phyloP scores from a whole-genome alignment of 371 early-diverging fungal genomes.

The Amoeboaphelidium protococcarum region DNA sequence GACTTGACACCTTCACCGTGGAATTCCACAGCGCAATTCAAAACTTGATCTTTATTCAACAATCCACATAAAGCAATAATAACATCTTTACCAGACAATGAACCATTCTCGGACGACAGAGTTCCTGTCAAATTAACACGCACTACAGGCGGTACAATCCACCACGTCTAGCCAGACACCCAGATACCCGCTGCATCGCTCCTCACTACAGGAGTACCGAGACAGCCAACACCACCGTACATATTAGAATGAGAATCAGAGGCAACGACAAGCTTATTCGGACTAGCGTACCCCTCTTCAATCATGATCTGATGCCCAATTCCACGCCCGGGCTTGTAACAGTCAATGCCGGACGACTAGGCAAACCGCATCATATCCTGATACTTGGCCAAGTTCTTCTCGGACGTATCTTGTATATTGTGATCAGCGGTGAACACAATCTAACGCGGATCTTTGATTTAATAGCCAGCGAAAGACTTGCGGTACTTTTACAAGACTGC shows the following conservation, averaged over 20 bases:
- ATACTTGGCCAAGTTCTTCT: constrained; percentile 66
- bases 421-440: constrained; percentile 86
- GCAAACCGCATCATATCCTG: constrained; percentile 54
- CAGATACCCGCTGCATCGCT: constrained; percentile 91
- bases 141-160: constrained; percentile 84
- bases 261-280: constrained; percentile 68
- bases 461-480: constrained; percentile 2
- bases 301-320: constrained; percentile 91
- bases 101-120: constrained; percentile 40
- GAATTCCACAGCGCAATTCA: constrained; percentile 83
- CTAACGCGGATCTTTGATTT: constrained; percentile 25
- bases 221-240: constrained; percentile 80
- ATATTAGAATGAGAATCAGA: constrained; percentile 94
- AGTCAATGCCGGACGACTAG: constrained; percentile 46
- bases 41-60: constrained; percentile 59
- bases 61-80: constrained; percentile 68
- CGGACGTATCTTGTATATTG: constrained; percentile 75
- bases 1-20: constrained; percentile 35
- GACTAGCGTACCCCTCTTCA: constrained; percentile 86
- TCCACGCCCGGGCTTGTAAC: constrained; percentile 83
- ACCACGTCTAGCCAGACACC: constrained; percentile 90
- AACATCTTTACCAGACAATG: constrained; percentile 77
- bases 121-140: constrained; percentile 44
- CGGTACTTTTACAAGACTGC: constrained; percentile 61
- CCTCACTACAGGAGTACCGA: constrained; percentile 86